phyloP scores from a whole-genome alignment of 371 early-diverging fungal genomes.

The Quaeritorhiza haematococci region DNA sequence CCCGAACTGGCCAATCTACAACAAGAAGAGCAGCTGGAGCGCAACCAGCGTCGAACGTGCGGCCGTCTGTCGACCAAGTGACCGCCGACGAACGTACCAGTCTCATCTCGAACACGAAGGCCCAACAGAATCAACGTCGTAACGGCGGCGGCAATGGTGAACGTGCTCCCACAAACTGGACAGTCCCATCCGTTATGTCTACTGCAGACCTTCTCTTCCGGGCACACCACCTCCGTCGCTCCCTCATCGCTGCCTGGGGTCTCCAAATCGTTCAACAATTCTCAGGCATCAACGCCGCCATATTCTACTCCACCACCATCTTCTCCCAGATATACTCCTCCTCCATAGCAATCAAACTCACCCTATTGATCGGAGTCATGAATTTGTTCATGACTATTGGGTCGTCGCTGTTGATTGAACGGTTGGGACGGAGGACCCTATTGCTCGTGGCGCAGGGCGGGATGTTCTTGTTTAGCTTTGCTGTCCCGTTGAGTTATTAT shows the following conservation, averaged over 20 bases:
- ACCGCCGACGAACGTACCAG: no score
- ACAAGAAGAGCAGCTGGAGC: no score
- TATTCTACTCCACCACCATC: slow-evolving; percentile 67
- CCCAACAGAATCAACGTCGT: no score
- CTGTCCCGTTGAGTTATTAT: slow-evolving; percentile 33
- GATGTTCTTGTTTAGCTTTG: slow-evolving; percentile 43
- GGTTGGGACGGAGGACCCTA: slow-evolving; percentile 71
- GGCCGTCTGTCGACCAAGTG: slow-evolving; percentile 13
- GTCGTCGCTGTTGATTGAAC: slow-evolving; percentile 73
- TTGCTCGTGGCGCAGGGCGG: slow-evolving; percentile 60
- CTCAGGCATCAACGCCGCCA: slow-evolving; percentile 84
- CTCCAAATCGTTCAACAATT: slow-evolving; percentile 78
- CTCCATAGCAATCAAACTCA: slow-evolving; percentile 18
- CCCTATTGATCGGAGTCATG: slow-evolving; percentile 42
- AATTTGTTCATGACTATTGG: slow-evolving; percentile 71
- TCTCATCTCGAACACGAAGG: no score
- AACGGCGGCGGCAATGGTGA: no score
- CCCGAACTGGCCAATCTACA: no score
- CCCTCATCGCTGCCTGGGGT: slow-evolving; percentile 26
- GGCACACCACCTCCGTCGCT: slow-evolving; percentile 16
- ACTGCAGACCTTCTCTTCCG: no score
- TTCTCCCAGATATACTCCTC: slow-evolving; percentile 24
- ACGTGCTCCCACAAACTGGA: no score
- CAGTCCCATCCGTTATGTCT: no score
- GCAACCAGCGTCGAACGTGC: not conserved